Percentiles rank a stretch among this genome's conserved stretches.
Evolutionary conservation across 345 rosid species (phyloP).

Genomic region (Physaria fendleri): DNA sequence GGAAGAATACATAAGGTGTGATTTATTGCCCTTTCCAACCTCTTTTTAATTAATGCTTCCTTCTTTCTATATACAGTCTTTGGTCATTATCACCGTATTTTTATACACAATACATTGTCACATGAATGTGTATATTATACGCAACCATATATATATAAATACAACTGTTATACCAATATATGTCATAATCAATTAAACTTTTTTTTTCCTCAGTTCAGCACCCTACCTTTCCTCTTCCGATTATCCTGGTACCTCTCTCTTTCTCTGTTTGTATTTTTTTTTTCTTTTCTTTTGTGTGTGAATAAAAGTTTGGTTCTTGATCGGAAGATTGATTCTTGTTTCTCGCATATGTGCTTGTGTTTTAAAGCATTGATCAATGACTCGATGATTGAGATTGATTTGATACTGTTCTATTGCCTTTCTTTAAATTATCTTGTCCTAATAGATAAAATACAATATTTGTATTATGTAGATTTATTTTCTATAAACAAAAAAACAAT

Average conservation of each 20-base stretch:
- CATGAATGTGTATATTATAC: slow-evolving; percentile 11
- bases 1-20: slow-evolving; percentile 14
- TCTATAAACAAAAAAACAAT: no score
- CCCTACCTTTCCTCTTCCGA: not conserved
- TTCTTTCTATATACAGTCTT: not conserved
- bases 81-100: not conserved
- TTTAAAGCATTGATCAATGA: not conserved
- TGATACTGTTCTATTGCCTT: slow-evolving; percentile 9
- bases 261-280: slow-evolving; percentile 1
- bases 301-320: slow-evolving; percentile 4
- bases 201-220: slow-evolving; percentile 2
- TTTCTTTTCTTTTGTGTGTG: no score
- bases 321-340: not conserved
- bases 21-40: slow-evolving; percentile 18
- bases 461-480: no score
- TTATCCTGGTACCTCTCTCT: slow-evolving; percentile 18
- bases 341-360: slow-evolving; percentile 2
- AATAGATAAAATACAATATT: no score
- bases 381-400: slow-evolving; percentile 7
- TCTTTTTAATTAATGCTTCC: slow-evolving; percentile 10
- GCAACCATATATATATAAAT: not conserved
- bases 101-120: slow-evolving; percentile 19
- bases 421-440: no score
- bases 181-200: not conserved
- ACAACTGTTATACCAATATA: slow-evolving; percentile 13